Conservation (phyloP, 805 yeast genomes). For the Cyberlindnera sargentensis region DNA sequence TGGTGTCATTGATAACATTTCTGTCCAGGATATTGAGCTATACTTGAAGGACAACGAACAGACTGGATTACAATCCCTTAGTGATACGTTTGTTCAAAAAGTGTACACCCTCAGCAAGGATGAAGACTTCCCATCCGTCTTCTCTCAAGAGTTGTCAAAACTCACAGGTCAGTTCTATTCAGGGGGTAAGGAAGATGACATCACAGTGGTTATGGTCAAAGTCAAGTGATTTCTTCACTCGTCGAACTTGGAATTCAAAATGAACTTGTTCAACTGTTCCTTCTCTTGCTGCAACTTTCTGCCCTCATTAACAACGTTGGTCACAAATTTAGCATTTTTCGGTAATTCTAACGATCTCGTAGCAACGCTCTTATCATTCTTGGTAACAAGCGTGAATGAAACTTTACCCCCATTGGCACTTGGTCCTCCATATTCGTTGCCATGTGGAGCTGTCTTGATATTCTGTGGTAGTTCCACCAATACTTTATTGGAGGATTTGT, state of each 20-base stretch:
- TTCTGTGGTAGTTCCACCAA: slow-evolving; percentile 13
- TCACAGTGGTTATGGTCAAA: slow-evolving; percentile 71
- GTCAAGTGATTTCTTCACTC: slow-evolving; percentile 7
- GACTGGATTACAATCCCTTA: slow-evolving; percentile 36
- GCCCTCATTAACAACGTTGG: slow-evolving; percentile 43
- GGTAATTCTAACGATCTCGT: slow-evolving; percentile 46
- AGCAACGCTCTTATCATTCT: slow-evolving; percentile 40
- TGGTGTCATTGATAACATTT: slow-evolving; percentile 85
- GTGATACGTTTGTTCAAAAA: slow-evolving; percentile 52
- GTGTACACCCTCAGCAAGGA: slow-evolving; percentile 70
- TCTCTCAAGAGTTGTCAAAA: slow-evolving; percentile 68
- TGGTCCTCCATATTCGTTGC: background rate
- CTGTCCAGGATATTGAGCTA: slow-evolving; percentile 61
- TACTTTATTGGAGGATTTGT: slow-evolving; percentile 11
- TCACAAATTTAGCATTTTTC: slow-evolving; percentile 44
- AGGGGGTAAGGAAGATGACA: slow-evolving; percentile 96
- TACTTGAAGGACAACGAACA: slow-evolving; percentile 48
- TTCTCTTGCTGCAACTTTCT: slow-evolving; percentile 45
- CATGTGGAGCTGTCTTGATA: slow-evolving; percentile 1
- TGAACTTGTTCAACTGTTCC: slow-evolving; percentile 49
- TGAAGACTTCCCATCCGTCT: slow-evolving; percentile 71
- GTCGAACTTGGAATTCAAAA: slow-evolving; percentile 32
- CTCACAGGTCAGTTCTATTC: slow-evolving; percentile 60
- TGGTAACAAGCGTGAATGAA: slow-evolving; percentile 50
- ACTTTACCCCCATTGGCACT: slow-evolving; percentile 15